phyloP scores from a whole-genome alignment of 2,329 filamentous ascomycete species.

The Hypoxylon sp. region DNA sequence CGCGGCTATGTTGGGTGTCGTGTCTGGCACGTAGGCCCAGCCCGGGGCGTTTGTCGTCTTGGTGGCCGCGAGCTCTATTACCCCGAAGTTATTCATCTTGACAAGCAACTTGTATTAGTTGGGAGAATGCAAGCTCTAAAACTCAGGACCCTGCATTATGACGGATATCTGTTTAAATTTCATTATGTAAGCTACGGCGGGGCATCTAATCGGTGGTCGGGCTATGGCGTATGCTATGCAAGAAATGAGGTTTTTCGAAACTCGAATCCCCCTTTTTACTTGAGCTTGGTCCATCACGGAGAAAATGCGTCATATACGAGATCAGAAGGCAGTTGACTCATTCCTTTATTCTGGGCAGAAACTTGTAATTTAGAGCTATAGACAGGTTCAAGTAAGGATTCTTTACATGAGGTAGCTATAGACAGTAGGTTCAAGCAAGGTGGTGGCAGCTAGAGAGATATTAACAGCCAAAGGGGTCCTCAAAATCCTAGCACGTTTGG shows the following conservation, averaged over 20 bases:
- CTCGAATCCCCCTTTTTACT: neutral
- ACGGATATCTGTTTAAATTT: constrained; percentile 14
- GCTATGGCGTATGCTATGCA: constrained; percentile 1
- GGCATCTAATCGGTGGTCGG: neutral
- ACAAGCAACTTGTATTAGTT: neutral
- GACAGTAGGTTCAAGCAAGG: neutral
- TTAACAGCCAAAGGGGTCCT: neutral
- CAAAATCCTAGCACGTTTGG: neutral
- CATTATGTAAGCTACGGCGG: constrained; percentile 4
- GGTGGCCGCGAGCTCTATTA: constrained; percentile 84
- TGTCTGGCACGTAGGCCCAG: constrained; percentile 93
- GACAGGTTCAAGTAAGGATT: neutral
- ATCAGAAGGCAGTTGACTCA: neutral
- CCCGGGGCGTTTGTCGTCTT: constrained; percentile 82
- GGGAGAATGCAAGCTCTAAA: constrained; percentile 5
- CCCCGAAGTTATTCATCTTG: constrained; percentile 77
- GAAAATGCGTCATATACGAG: neutral
- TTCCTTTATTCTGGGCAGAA: neutral
- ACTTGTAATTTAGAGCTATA: neutral
- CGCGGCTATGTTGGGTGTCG: constrained; percentile 64
- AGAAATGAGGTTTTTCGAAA: neutral
- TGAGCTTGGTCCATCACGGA: neutral
- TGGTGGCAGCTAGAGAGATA: neutral
- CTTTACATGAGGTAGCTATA: neutral
- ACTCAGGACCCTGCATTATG: constrained; percentile 19